Conservation (phyloP, 306 rosid genomes). For the Prunus mongolica region DNA sequence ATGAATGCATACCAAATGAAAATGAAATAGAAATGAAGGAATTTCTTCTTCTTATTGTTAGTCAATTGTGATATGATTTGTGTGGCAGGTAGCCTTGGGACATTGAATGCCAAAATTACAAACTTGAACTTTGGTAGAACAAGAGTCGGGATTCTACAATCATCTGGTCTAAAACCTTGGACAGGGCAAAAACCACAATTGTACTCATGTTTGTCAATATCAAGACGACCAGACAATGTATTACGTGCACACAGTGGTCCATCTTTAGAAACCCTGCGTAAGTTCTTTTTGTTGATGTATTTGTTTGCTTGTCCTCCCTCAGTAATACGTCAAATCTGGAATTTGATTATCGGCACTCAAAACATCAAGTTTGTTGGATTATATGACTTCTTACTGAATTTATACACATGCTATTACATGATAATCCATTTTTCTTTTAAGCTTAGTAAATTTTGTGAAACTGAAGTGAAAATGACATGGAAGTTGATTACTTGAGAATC, state of each 20-base stretch:
- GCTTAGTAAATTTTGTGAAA: background rate
- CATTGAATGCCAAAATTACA: conserved; percentile 39
- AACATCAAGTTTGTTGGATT: background rate
- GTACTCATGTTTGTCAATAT: conserved; percentile 39
- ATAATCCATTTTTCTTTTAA: background rate
- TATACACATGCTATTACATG: background rate
- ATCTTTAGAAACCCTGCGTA: conserved; percentile 42
- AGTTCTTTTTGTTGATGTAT: conserved; percentile 16
- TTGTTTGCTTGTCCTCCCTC: background rate
- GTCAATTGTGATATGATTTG: conserved; percentile 3
- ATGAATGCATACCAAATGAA: background rate
- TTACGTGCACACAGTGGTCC: conserved; percentile 21
- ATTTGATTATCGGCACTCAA: background rate
- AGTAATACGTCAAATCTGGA: background rate
- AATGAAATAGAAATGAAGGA: conserved; percentile 13
- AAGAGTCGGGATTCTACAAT: conserved; percentile 34
- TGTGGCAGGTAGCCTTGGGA: conserved; percentile 63
- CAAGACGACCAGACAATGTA: conserved; percentile 31
- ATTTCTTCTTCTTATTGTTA: conserved; percentile 4
- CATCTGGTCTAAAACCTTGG: conserved; percentile 48
- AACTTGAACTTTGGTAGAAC: conserved; percentile 38
- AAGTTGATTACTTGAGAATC: background rate
- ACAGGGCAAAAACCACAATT: conserved; percentile 38
- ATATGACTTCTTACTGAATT: background rate
- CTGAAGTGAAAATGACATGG: conserved; percentile 2